Evolutionary conservation across 2,329 filamentous ascomycete species (phyloP).

Genomic region (Colletotrichum simmondsii): DNA sequence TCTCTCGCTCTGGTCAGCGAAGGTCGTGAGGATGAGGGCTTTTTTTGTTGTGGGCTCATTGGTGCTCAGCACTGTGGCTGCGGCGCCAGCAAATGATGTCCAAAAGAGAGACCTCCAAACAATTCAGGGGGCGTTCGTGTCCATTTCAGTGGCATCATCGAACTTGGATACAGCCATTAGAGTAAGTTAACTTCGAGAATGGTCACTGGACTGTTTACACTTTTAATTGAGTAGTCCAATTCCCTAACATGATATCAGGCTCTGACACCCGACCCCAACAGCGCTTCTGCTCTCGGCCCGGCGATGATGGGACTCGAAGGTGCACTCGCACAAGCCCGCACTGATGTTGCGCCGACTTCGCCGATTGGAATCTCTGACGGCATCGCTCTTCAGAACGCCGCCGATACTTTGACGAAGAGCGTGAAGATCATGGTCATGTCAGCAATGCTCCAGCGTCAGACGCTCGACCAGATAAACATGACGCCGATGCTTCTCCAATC

Average conservation of each 20-base stretch:
- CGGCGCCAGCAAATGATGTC: not conserved
- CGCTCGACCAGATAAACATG: constrained; percentile 20
- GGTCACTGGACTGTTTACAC: not conserved
- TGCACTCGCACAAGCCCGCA: constrained; percentile 26
- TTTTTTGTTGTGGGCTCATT: not conserved
- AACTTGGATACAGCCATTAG: constrained; percentile 5
- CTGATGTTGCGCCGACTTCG: constrained; percentile 31
- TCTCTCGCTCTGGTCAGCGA: not conserved
- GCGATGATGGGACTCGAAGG: constrained; percentile 20
- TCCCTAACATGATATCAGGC: not conserved
- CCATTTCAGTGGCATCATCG: constrained; percentile 8
- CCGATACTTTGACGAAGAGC: constrained; percentile 23
- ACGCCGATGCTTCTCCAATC: constrained; percentile 21
- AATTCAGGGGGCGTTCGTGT: constrained; percentile 11
- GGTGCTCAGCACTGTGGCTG: not conserved
- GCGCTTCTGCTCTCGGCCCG: not conserved
- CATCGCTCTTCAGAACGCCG: constrained; percentile 26
- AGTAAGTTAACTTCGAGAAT: not conserved
- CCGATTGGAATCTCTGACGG: constrained; percentile 40
- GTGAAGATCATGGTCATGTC: constrained; percentile 35
- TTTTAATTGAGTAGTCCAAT: not conserved
- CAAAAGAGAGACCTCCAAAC: not conserved
- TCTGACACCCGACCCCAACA: constrained; percentile 15
- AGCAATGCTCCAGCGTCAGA: constrained; percentile 21
- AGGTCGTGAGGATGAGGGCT: not conserved